A percentile compares a stretch with the other conserved stretches of the same genome.
These are phyloP conservation scores for Lactarius sanguifluus DNA, from an alignment of 768 basidiomycete species.

Conservation along the genomic window DNA sequence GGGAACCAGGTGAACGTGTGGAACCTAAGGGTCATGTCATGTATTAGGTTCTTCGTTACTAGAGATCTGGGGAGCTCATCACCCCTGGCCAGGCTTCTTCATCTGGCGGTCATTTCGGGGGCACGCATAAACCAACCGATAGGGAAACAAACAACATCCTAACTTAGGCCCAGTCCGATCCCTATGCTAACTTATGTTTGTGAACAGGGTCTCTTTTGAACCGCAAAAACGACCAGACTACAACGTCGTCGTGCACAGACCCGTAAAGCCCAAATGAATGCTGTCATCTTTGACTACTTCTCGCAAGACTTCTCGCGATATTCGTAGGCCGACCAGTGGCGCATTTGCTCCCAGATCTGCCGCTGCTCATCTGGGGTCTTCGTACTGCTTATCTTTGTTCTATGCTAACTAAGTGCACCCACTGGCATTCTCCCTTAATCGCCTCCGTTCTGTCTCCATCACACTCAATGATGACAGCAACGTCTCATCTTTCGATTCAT, in stretches of 20 bases:
- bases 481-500: background rate
- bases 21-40: background rate
- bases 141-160: background rate
- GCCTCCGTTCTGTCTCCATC: background rate
- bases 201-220: background rate
- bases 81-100: background rate
- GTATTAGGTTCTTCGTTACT: background rate
- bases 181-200: background rate
- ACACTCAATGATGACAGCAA: background rate
- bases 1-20: background rate
- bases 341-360: background rate
- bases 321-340: background rate
- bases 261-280: background rate
- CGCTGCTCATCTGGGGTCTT: background rate
- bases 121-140: background rate
- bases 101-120: background rate
- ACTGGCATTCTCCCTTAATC: background rate
- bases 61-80: background rate
- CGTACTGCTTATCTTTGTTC: background rate
- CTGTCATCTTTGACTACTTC: background rate
- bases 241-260: background rate
- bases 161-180: background rate
- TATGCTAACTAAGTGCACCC: background rate
- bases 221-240: background rate
- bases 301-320: background rate